Evolutionary conservation across 1,284 basidiomycete genomes (phyloP).

Genomic region (Malassezia sympodialis): DNA sequence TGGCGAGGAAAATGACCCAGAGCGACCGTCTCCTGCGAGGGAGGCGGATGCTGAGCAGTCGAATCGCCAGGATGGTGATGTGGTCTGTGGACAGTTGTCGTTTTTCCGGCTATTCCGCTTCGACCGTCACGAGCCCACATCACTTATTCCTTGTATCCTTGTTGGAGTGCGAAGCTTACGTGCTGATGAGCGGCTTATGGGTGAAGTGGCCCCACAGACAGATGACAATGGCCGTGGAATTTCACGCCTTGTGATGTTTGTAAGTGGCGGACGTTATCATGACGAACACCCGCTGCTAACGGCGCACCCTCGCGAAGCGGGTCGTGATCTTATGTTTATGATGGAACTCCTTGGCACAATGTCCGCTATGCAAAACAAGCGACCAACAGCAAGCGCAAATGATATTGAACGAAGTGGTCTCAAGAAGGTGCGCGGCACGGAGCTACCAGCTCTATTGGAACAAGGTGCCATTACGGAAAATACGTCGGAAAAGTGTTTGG

Average conservation of each 20-base stretch:
- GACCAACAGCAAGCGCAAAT: slow-evolving; percentile 29
- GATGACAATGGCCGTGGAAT: slow-evolving; percentile 2
- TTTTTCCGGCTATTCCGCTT: slow-evolving; percentile 46
- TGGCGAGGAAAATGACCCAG: slow-evolving; percentile 19
- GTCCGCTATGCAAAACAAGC: slow-evolving; percentile 32
- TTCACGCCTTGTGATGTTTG: slow-evolving; percentile 42
- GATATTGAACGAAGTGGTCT: slow-evolving; percentile 37
- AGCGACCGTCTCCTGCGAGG: slow-evolving; percentile 3
- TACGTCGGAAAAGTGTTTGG: slow-evolving; percentile 37
- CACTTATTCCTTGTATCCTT: slow-evolving; percentile 37
- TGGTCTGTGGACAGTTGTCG: slow-evolving; percentile 35
- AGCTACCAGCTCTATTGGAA: slow-evolving; percentile 20
- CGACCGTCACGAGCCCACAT: slow-evolving; percentile 23
- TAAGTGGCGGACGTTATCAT: slow-evolving; percentile 40
- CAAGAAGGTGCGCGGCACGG: slow-evolving; percentile 20
- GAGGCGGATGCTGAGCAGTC: slow-evolving; percentile 16
- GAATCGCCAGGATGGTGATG: slow-evolving; percentile 26
- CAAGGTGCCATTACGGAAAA: slow-evolving; percentile 35
- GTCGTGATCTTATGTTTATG: slow-evolving; percentile 42
- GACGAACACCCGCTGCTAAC: slow-evolving; percentile 38
- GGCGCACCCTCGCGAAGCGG: slow-evolving; percentile 29
- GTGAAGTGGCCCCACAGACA: slow-evolving; percentile 4
- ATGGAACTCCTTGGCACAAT: slow-evolving; percentile 42
- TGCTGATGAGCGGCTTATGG: slow-evolving; percentile 23
- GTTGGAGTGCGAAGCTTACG: slow-evolving; percentile 41